Percentiles rank a stretch among this genome's conserved stretches.
Conservation (phyloP, 345 rosid genomes). For the Eucalyptus grandis region DNA sequence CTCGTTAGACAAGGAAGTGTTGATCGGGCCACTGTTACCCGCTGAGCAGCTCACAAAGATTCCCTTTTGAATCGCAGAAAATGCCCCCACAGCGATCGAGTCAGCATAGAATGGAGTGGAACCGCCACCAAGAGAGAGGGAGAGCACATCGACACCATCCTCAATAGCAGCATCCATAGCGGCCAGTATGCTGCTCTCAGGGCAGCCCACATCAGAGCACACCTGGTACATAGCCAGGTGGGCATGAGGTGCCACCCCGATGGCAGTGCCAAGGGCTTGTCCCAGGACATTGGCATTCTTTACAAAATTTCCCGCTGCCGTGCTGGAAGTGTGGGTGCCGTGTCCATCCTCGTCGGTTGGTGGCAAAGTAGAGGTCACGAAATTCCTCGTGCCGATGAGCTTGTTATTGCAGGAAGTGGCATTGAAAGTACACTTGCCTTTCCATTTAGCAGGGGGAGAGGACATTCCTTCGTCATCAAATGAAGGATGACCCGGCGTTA, state of each 20-base stretch:
- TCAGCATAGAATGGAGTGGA: conserved; percentile 12
- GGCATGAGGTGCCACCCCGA: conserved; percentile 25
- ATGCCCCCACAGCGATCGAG: conserved; percentile 20
- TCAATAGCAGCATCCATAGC: conserved; percentile 27
- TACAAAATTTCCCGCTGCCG: conserved; percentile 21
- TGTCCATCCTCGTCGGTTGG: conserved; percentile 29
- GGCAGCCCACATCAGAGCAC: conserved; percentile 8
- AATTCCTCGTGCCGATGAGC: conserved; percentile 22
- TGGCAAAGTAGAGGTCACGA: neutral
- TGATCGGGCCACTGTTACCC: conserved; percentile 20
- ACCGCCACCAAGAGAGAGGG: conserved; percentile 21
- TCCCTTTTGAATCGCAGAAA: conserved; percentile 14
- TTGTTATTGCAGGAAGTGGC: conserved; percentile 20
- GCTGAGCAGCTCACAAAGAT: conserved; percentile 32
- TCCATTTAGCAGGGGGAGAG: conserved; percentile 20
- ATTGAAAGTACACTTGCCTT: conserved; percentile 15
- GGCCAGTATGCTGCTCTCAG: conserved; percentile 16
- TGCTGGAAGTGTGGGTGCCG: conserved; percentile 29
- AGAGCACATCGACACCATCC: conserved; percentile 29
- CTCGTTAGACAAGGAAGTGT: conserved; percentile 17
- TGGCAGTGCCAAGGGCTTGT: conserved; percentile 20
- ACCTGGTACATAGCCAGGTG: conserved; percentile 27
- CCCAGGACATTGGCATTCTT: conserved; percentile 10
- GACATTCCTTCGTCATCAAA: conserved; percentile 6
- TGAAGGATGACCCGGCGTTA: conserved; percentile 18